phyloP scores from a whole-genome alignment of 257 asterid species.

The Lantana camara region DNA sequence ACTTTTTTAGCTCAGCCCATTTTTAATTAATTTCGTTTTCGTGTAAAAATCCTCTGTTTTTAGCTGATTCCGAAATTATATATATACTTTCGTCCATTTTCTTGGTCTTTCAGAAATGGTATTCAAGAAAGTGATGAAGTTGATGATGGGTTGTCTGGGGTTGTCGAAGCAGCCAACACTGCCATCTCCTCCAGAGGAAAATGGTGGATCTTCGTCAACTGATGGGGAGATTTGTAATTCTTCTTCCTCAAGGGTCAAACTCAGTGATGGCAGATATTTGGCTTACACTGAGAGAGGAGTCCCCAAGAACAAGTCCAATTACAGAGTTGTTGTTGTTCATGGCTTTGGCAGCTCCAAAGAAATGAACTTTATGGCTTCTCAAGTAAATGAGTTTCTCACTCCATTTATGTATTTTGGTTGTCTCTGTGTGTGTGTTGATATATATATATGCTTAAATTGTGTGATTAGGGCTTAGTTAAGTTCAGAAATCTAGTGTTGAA shows the following conservation, averaged over 20 bases:
- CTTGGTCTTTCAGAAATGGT: slow-evolving; percentile 53
- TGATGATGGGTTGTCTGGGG: slow-evolving; percentile 90
- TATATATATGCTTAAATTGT: not conserved
- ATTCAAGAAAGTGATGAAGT: slow-evolving; percentile 54
- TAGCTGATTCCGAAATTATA: not conserved
- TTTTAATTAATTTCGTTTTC: not conserved
- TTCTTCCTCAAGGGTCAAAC: slow-evolving; percentile 52
- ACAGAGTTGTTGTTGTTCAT: slow-evolving; percentile 72
- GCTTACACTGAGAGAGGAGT: slow-evolving; percentile 88
- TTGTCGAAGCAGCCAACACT: slow-evolving; percentile 56
- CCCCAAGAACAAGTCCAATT: slow-evolving; percentile 61
- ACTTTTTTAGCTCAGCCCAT: not conserved
- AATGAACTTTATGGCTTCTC: slow-evolving; percentile 79
- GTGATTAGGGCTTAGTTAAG: not conserved
- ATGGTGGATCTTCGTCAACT: slow-evolving; percentile 34
- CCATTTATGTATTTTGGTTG: slow-evolving; percentile 1
- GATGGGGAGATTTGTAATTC: slow-evolving; percentile 34
- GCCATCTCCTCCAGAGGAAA: slow-evolving; percentile 43
- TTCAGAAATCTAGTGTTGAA: slow-evolving; percentile 8
- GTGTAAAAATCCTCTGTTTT: not conserved
- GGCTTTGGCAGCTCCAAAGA: slow-evolving; percentile 94
- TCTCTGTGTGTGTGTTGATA: not conserved
- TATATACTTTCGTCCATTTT: not conserved
- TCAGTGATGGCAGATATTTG: slow-evolving; percentile 81
- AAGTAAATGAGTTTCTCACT: slow-evolving; percentile 40